Evolutionary conservation across 176 grass and related monocot species (phyloP), one percentile per base, ranked within the genome.

Genomic region (Bromus sterilis): DNA sequence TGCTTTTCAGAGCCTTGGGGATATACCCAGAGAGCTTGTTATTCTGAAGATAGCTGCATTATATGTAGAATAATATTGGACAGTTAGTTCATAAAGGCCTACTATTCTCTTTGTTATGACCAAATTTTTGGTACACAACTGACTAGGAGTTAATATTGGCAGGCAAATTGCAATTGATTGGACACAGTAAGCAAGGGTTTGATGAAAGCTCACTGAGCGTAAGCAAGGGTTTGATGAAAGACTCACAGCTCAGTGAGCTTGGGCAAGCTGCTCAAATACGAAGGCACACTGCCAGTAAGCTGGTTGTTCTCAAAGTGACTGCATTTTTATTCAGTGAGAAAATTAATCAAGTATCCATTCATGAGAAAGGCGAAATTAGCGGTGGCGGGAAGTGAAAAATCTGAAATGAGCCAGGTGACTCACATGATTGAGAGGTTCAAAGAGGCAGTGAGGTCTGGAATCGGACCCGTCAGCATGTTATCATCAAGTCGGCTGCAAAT

Each of bases 291-390:
- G 31, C 92, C 95, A 49, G 74, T 92, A 43, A 98, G 78, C 36
- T 84, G 85, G 81, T 98, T 98, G 86, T 94, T 89, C 81, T 98
- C 95, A n/a, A 98, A 40, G 64, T 98, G 95, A 53, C 95, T 98
- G 75, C 62, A 89, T 85, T 44, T 79, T 55, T 65, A 4, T 71
- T 56, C 63, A 83, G 60, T 20, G 29, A 74, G 25, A 18, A 2
- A 33, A 76, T 4, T 16, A 7, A 71, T 25, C 3, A 4, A 71
- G 14, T 51, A 36, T 67, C 10, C 73, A 83, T 77, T 30, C 3
- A 6, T 80, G 24, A 78, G 23, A 62, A 41, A 35, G 33, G 44
- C 35, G 77, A 26, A 61, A 71, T 18, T 1, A 71, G 4, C 0
- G 3, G 24, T 40, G 44, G 30, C 0, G 10, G 13, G 10, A 7